Percentiles rank a stretch among this genome's conserved stretches.
Conservation (phyloP, 768 basidiomycete genomes). For the Auricularia auricula-judae region DNA sequence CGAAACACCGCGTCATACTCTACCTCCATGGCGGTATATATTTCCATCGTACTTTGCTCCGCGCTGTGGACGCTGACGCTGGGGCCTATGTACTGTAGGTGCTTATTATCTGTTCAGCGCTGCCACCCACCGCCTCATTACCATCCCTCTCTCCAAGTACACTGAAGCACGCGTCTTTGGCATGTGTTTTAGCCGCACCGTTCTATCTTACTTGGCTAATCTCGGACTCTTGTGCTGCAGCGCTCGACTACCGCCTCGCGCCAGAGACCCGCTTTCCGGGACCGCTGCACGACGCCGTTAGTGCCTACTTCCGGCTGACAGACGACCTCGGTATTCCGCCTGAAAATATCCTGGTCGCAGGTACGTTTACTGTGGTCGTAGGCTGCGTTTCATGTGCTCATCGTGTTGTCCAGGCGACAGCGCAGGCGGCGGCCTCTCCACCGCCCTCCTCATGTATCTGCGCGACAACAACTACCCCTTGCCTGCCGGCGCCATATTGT, state of each 20-base stretch:
- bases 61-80: slow-evolving; percentile 1
- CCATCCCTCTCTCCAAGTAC: slow-evolving; percentile 82
- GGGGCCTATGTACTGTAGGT: slow-evolving; percentile 30
- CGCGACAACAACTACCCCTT: slow-evolving; percentile 81
- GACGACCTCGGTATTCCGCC: slow-evolving; percentile 86
- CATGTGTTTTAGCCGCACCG: slow-evolving; percentile 20
- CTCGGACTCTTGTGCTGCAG: slow-evolving; percentile 25
- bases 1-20: slow-evolving; percentile 70
- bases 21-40: slow-evolving; percentile 84
- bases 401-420: slow-evolving; percentile 52
- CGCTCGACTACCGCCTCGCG: slow-evolving; percentile 90
- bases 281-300: slow-evolving; percentile 75
- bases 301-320: slow-evolving; percentile 74
- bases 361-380: not conserved
- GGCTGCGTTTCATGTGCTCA: not conserved
- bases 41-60: not conserved
- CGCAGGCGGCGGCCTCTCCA: slow-evolving; percentile 80
- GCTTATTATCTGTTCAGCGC: slow-evolving; percentile 91
- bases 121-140: slow-evolving; percentile 80
- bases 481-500: slow-evolving; percentile 75
- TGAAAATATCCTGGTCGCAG: slow-evolving; percentile 72
- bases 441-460: slow-evolving; percentile 86
- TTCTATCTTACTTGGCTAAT: not conserved
- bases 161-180: slow-evolving; percentile 84
- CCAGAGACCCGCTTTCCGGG: slow-evolving; percentile 94